These are phyloP conservation scores for Erodium moschatum DNA, from an alignment of 441 rosid genomes.

Conservation along the genomic window DNA sequence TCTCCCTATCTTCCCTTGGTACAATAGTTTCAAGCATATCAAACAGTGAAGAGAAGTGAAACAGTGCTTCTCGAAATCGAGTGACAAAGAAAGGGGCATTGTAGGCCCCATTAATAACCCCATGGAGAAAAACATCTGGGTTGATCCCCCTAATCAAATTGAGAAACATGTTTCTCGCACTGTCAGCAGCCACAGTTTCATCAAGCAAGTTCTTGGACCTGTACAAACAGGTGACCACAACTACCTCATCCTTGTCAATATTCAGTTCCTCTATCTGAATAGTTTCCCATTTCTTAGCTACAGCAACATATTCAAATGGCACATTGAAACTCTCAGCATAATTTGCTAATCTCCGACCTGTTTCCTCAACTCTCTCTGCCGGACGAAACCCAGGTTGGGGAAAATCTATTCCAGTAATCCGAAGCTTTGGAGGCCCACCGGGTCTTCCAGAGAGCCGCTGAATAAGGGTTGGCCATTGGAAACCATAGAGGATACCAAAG, in stretches of 20 bases:
- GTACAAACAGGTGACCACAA: constrained; percentile 55
- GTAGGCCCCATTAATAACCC: constrained; percentile 55
- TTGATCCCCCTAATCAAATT: constrained; percentile 50
- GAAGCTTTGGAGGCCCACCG: constrained; percentile 38
- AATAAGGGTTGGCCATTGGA: constrained; percentile 59
- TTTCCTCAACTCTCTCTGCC: constrained; percentile 53
- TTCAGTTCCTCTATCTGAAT: constrained; percentile 48
- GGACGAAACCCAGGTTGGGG: constrained; percentile 68
- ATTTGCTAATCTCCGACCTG: constrained; percentile 49
- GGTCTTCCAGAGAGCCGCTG: constrained; percentile 32
- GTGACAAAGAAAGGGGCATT: constrained; percentile 86
- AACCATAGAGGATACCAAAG: constrained; percentile 63
- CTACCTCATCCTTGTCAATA: constrained; percentile 44
- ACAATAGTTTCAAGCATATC: constrained; percentile 80
- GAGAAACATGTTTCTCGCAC: constrained; percentile 58
- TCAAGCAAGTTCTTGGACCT: constrained; percentile 67
- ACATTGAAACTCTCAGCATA: constrained; percentile 52
- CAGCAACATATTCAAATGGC: constrained; percentile 51
- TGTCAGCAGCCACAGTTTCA: constrained; percentile 53
- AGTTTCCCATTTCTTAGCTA: constrained; percentile 62
- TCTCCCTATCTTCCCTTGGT: constrained; percentile 55
- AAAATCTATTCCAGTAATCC: constrained; percentile 60
- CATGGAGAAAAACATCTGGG: constrained; percentile 63
- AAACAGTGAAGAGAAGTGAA: constrained; percentile 81
- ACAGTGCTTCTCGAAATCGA: constrained; percentile 69